Percentiles rank a stretch among this genome's conserved stretches.
Evolutionary conservation across 768 basidiomycete species (phyloP).

Genomic region (Lentinula boryana): DNA sequence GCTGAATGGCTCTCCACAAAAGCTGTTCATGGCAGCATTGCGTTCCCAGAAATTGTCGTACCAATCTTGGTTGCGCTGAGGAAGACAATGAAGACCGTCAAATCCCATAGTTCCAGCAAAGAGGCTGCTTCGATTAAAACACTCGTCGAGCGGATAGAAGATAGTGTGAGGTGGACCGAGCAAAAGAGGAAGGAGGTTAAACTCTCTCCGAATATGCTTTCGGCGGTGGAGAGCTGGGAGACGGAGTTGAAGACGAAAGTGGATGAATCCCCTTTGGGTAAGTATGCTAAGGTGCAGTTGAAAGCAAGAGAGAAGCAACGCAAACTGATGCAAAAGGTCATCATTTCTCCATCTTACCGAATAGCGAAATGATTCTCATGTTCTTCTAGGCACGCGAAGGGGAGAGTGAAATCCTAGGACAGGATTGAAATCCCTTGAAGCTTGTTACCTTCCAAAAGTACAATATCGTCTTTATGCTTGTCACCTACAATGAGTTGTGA

Average conservation of each 20-base stretch:
- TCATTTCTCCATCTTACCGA: neutral
- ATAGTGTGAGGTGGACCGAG: conserved; percentile 76
- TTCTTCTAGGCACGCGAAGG: conserved; percentile 57
- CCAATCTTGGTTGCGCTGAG: conserved; percentile 71
- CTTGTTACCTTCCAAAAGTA: too few relatives aligned
- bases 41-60: conserved; percentile 89
- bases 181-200: conserved; percentile 58
- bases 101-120: conserved; percentile 40
- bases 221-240: conserved; percentile 74
- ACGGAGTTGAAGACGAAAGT: conserved; percentile 45
- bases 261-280: conserved; percentile 72
- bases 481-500: too few relatives aligned
- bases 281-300: conserved; percentile 73
- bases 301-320: conserved; percentile 75
- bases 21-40: conserved; percentile 76
- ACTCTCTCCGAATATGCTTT: conserved; percentile 70
- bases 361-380: conserved; percentile 4
- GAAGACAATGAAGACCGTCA: conserved; percentile 63
- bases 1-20: conserved; percentile 75
- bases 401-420: conserved; percentile 64
- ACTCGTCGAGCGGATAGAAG: conserved; percentile 83
- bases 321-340: conserved; percentile 70
- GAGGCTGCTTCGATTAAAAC: conserved; percentile 62
- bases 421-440: conserved; percentile 9
- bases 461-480: too few relatives aligned